A percentile compares a stretch with the other conserved stretches of the same genome.
Evolutionary conservation across 768 basidiomycete species (phyloP).

Genomic region (Phallus indusiatus): DNA sequence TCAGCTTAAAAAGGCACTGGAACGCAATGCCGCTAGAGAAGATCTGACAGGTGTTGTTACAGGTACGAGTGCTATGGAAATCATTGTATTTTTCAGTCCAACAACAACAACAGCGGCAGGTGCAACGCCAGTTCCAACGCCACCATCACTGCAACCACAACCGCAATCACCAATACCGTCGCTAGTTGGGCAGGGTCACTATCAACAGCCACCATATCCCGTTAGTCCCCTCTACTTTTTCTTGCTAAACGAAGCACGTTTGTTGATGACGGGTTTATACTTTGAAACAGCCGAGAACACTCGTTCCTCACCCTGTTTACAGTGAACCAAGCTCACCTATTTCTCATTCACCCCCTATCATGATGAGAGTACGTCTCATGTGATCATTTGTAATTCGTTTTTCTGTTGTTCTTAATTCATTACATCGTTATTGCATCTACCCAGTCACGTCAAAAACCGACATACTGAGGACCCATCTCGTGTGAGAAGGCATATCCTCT

Average conservation of each 20-base stretch:
- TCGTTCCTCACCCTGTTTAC: constrained; percentile 1
- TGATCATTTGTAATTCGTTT: neutral
- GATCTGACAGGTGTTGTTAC: neutral
- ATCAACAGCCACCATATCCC: neutral
- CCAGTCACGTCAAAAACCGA: neutral
- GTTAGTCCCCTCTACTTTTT: neutral
- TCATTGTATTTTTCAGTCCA: neutral
- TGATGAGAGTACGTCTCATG: constrained; percentile 5
- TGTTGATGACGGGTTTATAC: neutral
- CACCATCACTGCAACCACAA: too few relatives aligned
- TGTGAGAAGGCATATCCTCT: too few relatives aligned
- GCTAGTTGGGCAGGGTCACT: neutral
- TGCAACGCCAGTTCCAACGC: neutral
- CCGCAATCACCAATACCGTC: too few relatives aligned
- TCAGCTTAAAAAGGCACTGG: constrained; percentile 7
- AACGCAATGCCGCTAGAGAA: constrained; percentile 4
- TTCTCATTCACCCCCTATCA: constrained; percentile 5
- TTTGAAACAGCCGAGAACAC: neutral
- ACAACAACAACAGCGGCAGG: neutral
- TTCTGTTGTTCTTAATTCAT: neutral
- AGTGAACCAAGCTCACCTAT: constrained; percentile 6
- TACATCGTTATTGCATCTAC: neutral
- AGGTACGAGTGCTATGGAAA: too few relatives aligned
- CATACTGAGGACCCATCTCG: neutral
- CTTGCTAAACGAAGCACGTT: neutral